These are phyloP conservation scores for Eleusine indica DNA, from an alignment of 176 grass and related monocot genomes.

Conservation along the genomic window DNA sequence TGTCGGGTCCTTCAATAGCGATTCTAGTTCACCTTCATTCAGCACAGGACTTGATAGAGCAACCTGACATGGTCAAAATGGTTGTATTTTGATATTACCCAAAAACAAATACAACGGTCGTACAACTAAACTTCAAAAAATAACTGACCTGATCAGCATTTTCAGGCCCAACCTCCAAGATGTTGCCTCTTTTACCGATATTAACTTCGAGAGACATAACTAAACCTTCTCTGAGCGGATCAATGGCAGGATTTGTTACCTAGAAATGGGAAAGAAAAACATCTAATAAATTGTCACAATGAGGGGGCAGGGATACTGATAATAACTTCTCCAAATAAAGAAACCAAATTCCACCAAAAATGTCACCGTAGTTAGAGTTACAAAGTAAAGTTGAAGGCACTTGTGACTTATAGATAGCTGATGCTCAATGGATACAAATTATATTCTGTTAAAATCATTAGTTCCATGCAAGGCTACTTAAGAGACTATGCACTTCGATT, in stretches of 20 bases:
- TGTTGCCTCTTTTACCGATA: constrained; percentile 94
- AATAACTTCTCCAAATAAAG: constrained; percentile 25
- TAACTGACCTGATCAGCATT: constrained; percentile 91
- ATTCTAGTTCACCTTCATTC: constrained; percentile 97
- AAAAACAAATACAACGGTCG: constrained; percentile 14
- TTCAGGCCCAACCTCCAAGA: constrained; percentile 92
- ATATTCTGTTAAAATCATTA: background rate
- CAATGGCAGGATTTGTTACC: constrained; percentile 99
- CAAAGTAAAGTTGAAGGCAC: constrained; percentile 5
- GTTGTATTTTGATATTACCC: constrained; percentile 31
- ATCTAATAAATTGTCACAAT: constrained; percentile 11
- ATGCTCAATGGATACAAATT: background rate
- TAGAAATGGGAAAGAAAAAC: constrained; percentile 42
- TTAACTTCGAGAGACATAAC: constrained; percentile 99
- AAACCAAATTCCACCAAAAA: constrained; percentile 8
- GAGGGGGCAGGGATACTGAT: constrained; percentile 15
- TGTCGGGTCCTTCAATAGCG: constrained; percentile 73
- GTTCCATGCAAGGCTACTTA: background rate
- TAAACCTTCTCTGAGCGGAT: constrained; percentile 98
- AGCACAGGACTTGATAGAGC: constrained; percentile 88
- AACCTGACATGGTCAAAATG: constrained; percentile 64
- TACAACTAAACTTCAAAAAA: constrained; percentile 31
- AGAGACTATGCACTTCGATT: background rate
- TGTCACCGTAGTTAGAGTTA: background rate
- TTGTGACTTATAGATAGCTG: background rate